Evolutionary conservation across 2,329 filamentous ascomycete genomes (phyloP), one percentile per base, ranked within the genome.

Genomic region (Xylaria sp.): DNA sequence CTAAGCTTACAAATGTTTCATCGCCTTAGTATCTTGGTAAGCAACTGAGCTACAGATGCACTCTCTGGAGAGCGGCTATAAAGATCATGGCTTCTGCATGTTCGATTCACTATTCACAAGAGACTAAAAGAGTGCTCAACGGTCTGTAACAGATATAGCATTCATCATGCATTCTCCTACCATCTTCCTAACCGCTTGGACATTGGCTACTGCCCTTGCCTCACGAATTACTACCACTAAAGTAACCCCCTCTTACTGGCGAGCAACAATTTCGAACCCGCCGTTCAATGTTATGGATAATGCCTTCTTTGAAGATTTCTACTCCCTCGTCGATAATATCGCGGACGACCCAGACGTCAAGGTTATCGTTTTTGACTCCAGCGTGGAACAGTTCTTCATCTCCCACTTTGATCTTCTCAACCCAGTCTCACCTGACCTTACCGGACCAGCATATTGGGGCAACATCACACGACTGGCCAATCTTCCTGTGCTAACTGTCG

Each of bases 1-100:
- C 31, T 15, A 17, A 31, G 48, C 48, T 51, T 51, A 51, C 48
- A 51, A 51, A 51, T 51, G 13, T 23, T 31, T 51, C 48, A 31
- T 31, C 23, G 13, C 6, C 4, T 31, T 51, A 6, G 5, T 17
- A 26, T 28, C 48, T 51, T 26, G 26, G 48, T 31, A 31, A 31
- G 23, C 23, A 28, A 51, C 13, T 9, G 13, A 51, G 9, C 5
- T 31, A 17, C 26, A 4, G 48, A 51, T 17, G 11, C 23, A 23
- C 13, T 51, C 20, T 20, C 26, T 6, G 31, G 48, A 31, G 6
- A 31, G 6, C 28, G 7, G 11, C 2, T 51, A 51, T 51, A 51
- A 51, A 31, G 5, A 51, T 51, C 6, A 6, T 17, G 26, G 23
- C 23, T 51, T 31, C 26, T 13, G 23, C 23, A 31, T 13, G 17